These are phyloP conservation scores for Tilletiopsis washingtonensis DNA, from an alignment of 1,284 basidiomycete genomes.

Conservation along the genomic window DNA sequence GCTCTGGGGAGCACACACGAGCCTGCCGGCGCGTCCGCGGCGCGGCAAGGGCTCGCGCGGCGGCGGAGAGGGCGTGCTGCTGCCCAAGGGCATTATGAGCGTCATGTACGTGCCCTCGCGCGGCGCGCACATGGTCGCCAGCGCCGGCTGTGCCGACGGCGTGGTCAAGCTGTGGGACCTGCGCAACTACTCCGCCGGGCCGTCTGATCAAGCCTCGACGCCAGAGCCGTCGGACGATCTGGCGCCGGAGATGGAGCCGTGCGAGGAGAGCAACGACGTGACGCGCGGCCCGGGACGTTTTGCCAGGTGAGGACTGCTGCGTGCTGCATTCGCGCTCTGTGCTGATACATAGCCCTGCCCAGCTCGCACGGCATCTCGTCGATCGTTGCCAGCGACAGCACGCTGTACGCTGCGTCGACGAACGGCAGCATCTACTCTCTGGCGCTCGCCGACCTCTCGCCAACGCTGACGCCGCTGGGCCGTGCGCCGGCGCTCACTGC, in stretches of 20 bases:
- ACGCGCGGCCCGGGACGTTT: no score
- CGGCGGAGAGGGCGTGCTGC: conserved; percentile 1
- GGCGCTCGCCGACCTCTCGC: conserved; percentile 2
- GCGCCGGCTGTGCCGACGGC: conserved; percentile 31
- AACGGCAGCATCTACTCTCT: conserved; percentile 36
- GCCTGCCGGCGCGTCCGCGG: neutral
- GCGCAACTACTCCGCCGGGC: no score
- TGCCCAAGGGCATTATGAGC: conserved; percentile 27
- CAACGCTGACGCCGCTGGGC: neutral
- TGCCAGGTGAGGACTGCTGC: no score
- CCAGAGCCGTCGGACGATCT: no score
- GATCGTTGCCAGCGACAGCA: conserved; percentile 10
- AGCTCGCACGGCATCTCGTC: conserved; percentile 40
- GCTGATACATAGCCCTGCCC: no score
- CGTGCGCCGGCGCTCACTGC: neutral
- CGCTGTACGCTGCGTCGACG: conserved; percentile 25
- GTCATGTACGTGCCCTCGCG: conserved; percentile 27
- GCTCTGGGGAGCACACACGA: conserved; percentile 30
- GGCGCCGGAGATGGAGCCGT: no score
- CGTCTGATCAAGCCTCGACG: no score
- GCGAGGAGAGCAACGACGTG: no score
- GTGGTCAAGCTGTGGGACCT: conserved; percentile 43
- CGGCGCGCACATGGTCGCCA: conserved; percentile 25
- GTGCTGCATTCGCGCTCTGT: no score
- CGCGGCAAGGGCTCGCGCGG: conserved; percentile 1